Conservation (phyloP, 257 asterid species). For the Leonotis leonurus region DNA sequence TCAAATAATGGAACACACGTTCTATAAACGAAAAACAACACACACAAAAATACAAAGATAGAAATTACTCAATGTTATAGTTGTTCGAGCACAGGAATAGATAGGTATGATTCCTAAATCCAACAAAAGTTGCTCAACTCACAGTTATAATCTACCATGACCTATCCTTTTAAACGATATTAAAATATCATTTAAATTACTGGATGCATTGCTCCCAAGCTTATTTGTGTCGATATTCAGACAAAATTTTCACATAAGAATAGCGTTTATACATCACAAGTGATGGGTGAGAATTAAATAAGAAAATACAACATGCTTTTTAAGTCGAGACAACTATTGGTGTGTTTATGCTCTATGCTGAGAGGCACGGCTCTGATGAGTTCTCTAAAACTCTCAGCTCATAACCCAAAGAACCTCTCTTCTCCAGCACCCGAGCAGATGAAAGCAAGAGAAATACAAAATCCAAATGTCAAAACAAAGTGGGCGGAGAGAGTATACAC, state of each 20-base stretch:
- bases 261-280: conserved; percentile 43
- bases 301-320: conserved; percentile 54
- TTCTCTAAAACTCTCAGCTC: conserved; percentile 16
- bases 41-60: too few relatives aligned
- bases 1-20: too few relatives aligned
- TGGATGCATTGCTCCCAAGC: background rate
- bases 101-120: too few relatives aligned
- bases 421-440: conserved; percentile 27
- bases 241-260: conserved; percentile 38
- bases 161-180: too few relatives aligned
- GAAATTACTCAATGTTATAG: too few relatives aligned
- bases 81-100: too few relatives aligned
- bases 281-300: conserved; percentile 21
- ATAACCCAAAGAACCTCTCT: conserved; percentile 24
- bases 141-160: too few relatives aligned
- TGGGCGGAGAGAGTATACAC: conserved; percentile 26
- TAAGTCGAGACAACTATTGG: conserved; percentile 17
- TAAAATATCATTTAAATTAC: background rate
- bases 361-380: conserved; percentile 18
- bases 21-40: too few relatives aligned
- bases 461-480: conserved; percentile 29
- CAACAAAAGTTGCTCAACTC: too few relatives aligned
- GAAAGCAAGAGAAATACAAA: conserved; percentile 21
- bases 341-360: conserved; percentile 19
- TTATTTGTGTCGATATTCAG: conserved; percentile 11